Evolutionary conservation across 495 filamentous ascomycete genomes (phyloP).

Genomic region (Aspergillus olivimuriae): DNA sequence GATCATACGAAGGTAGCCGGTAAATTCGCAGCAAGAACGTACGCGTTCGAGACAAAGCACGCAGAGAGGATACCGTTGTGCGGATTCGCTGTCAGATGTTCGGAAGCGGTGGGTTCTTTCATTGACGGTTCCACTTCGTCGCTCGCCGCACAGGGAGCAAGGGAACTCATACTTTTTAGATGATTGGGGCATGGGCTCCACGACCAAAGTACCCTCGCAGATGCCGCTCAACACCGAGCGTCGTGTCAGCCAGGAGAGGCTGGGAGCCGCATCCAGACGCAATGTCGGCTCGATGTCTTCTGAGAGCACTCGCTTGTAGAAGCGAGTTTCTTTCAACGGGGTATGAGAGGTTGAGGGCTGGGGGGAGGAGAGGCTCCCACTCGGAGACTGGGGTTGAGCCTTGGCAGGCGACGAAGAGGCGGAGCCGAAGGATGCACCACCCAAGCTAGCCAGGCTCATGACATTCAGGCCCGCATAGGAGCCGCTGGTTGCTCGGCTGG

Average conservation of each 20-base stretch:
- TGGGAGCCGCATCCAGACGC: conserved; percentile 79
- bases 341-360: conserved; percentile 28
- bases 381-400: conserved; percentile 33
- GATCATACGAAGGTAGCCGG: conserved; percentile 82
- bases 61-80: conserved; percentile 86
- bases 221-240: conserved; percentile 76
- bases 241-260: conserved; percentile 86
- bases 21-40: conserved; percentile 82
- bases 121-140: conserved; percentile 59
- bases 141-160: conserved; percentile 87
- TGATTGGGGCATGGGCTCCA: conserved; percentile 72
- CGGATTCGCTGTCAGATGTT: conserved; percentile 74
- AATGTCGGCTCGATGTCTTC: conserved; percentile 96
- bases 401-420: conserved; percentile 35
- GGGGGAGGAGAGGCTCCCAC: conserved; percentile 33
- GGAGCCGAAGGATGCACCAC: conserved; percentile 42
- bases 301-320: conserved; percentile 79
- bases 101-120: conserved; percentile 83
- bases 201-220: conserved; percentile 77
- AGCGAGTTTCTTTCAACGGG: conserved; percentile 80
- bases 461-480: conserved; percentile 60
- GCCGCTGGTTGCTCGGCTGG: conserved; percentile 61
- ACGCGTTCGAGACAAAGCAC: conserved; percentile 78
- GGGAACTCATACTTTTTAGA: conserved; percentile 57
- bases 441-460: conserved; percentile 50